Evolutionary conservation across 2,329 filamentous ascomycete genomes (phyloP).

Genomic region (Venturia aucupariae): DNA sequence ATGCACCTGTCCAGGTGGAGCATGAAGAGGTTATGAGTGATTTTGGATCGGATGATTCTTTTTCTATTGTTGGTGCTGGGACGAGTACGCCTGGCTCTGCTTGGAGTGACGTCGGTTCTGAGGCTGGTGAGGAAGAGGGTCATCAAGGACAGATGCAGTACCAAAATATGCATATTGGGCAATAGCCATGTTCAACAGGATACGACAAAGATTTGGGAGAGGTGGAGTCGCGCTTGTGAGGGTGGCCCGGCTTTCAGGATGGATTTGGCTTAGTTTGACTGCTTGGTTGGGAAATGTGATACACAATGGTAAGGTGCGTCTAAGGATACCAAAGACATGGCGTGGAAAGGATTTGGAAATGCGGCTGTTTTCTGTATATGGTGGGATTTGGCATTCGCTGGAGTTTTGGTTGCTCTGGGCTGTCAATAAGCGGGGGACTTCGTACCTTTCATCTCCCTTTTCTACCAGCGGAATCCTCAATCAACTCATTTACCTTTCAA

Average conservation of each 20-base stretch:
- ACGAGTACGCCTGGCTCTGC: constrained; percentile 26
- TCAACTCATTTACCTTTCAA: too few relatives aligned
- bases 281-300: neutral
- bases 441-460: too few relatives aligned
- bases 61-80: constrained; percentile 19
- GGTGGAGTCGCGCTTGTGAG: too few relatives aligned
- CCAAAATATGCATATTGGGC: neutral
- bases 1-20: neutral
- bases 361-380: neutral
- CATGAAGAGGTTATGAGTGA: constrained; percentile 28
- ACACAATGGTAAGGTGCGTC: neutral
- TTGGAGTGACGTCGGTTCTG: constrained; percentile 33
- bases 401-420: neutral
- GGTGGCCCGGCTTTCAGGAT: neutral
- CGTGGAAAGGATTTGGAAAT: neutral
- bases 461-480: too few relatives aligned
- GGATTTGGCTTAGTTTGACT: constrained; percentile 4
- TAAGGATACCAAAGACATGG: constrained; percentile 3
- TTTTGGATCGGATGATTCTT: constrained; percentile 23
- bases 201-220: too few relatives aligned
- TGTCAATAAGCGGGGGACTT: too few relatives aligned
- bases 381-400: neutral
- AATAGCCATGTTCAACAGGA: too few relatives aligned
- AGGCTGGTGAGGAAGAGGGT: constrained; percentile 27
- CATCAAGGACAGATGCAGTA: constrained; percentile 8